A percentile compares a stretch with the other conserved stretches of the same genome.
Conservation (phyloP, 1,139 yeast species). For the Kodamaea ohmeri region DNA sequence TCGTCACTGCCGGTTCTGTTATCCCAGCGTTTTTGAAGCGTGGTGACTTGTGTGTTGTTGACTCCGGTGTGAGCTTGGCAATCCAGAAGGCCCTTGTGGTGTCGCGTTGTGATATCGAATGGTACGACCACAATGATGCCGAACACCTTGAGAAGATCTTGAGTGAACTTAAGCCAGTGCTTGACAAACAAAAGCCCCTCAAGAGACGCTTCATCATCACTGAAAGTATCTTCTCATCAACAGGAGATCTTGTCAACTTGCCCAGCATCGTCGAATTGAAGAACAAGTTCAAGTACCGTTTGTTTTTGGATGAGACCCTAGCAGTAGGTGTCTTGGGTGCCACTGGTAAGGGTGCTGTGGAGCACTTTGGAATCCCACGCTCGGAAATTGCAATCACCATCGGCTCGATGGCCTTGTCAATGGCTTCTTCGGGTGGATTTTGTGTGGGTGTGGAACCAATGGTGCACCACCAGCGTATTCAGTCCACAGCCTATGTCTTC, state of each 20-base stretch:
- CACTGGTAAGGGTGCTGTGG: slow-evolving; percentile 83
- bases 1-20: slow-evolving; percentile 91
- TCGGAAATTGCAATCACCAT: slow-evolving; percentile 76
- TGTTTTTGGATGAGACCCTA: slow-evolving; percentile 81
- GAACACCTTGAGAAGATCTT: slow-evolving; percentile 74
- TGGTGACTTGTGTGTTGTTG: slow-evolving; percentile 91
- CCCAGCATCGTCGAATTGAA: slow-evolving; percentile 71
- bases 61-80: slow-evolving; percentile 71
- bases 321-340: slow-evolving; percentile 85
- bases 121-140: slow-evolving; percentile 87
- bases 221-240: slow-evolving; percentile 80
- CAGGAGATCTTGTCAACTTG: slow-evolving; percentile 80
- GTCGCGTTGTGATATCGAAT: slow-evolving; percentile 80
- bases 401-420: slow-evolving; percentile 79
- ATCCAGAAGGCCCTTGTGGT: slow-evolving; percentile 86
- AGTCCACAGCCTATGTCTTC: slow-evolving; percentile 85
- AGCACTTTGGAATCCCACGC: slow-evolving; percentile 63
- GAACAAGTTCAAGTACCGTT: slow-evolving; percentile 76
- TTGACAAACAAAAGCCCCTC: slow-evolving; percentile 65
- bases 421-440: slow-evolving; percentile 94
- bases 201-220: slow-evolving; percentile 88
- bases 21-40: slow-evolving; percentile 92
- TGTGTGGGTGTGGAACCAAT: slow-evolving; percentile 83
- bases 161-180: slow-evolving; percentile 57
- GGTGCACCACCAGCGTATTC: slow-evolving; percentile 90